A percentile compares a stretch with the other conserved stretches of the same genome.
These are phyloP conservation scores for Trichosporon asahii DNA, from an alignment of 1,284 basidiomycete species.

Conservation along the genomic window DNA sequence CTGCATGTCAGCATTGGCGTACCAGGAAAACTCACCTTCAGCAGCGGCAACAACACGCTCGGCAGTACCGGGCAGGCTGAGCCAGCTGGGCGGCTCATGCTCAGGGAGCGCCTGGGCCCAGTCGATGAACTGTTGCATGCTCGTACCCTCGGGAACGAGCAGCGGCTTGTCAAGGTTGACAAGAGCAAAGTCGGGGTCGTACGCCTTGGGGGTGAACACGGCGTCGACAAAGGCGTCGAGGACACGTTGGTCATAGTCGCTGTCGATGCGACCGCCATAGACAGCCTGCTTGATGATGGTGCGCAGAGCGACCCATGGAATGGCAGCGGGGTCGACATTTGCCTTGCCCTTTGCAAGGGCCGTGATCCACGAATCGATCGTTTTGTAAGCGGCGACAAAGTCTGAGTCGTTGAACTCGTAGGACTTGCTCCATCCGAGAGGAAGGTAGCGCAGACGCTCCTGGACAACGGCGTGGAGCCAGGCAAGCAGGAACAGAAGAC, in stretches of 20 bases:
- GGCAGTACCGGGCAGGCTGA: conserved; percentile 82
- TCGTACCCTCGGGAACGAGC: conserved; percentile 80
- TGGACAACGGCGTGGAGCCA: conserved; percentile 98
- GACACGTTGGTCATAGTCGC: conserved; percentile 86
- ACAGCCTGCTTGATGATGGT: conserved; percentile 90
- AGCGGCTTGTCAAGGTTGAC: conserved; percentile 63
- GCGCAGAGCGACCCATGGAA: conserved; percentile 89
- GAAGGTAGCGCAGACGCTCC: conserved; percentile 89
- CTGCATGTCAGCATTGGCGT: conserved; percentile 52
- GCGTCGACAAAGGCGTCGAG: conserved; percentile 87
- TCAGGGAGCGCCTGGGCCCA: conserved; percentile 87
- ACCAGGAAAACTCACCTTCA: conserved; percentile 62
- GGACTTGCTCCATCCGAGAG: conserved; percentile 88
- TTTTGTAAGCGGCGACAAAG: conserved; percentile 84
- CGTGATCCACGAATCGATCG: conserved; percentile 84
- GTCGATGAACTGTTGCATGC: conserved; percentile 78
- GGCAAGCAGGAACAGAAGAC: conserved; percentile 89
- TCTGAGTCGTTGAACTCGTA: conserved; percentile 99
- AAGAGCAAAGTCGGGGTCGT: conserved; percentile 85
- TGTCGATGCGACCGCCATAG: conserved; percentile 89
- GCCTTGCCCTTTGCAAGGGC: conserved; percentile 76
- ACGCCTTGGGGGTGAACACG: conserved; percentile 79
- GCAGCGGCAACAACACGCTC: conserved; percentile 85
- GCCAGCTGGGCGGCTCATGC: conserved; percentile 86
- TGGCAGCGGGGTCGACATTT: conserved; percentile 81